Evolutionary conservation across 23 red algal genomes (phyloP), one percentile per base, ranked within the genome.

Genomic region (Gracilaria gracilis): DNA sequence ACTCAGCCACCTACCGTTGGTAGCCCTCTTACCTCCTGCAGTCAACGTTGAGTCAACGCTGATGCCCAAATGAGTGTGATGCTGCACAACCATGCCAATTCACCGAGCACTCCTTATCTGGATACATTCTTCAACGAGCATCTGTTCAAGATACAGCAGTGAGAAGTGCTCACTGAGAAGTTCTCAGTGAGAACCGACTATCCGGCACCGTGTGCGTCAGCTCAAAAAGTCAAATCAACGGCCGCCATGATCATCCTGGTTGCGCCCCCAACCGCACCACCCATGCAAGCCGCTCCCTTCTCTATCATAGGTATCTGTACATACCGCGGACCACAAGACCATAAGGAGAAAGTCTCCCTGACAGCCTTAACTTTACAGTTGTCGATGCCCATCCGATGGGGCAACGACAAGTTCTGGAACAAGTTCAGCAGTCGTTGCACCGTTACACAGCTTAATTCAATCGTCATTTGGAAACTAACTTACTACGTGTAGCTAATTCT

Each of bases 351-450:
- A 64, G 13, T 69, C 33, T 36, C 37, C 64, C 64, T 37, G 64
- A 69, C 32, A 69, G 64, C 64, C 64, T 36, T 36, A 36, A 69
- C 64, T 69, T 69, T 69, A 69, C 64, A 69, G 17, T 69, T 36
- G 64, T 69, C 64, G 64, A 69, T 37, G 27, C 64, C 16, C 19
- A 19, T 69, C 32, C 42, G n/a, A n/a, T n/a, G n/a, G n/a, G n/a
- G 24, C 9, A 29, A 14, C 61, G 37, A 37, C 64, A 69, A 69
- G 31, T 34, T 69, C 32, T 69, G 64, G 13, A 20, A 69, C 9
- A 50, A 51, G 72, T 77, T 51, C 31, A 27, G 72, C 72, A 69
- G 13, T 36, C 21, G 15, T 77, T 50, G 38, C 27, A 50, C 72
- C 17, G 72, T 20, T 49, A 23, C 38, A 50, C 23, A 77, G 72